Conservation (phyloP, 75 land plant species). For the Pinus taeda region DNA sequence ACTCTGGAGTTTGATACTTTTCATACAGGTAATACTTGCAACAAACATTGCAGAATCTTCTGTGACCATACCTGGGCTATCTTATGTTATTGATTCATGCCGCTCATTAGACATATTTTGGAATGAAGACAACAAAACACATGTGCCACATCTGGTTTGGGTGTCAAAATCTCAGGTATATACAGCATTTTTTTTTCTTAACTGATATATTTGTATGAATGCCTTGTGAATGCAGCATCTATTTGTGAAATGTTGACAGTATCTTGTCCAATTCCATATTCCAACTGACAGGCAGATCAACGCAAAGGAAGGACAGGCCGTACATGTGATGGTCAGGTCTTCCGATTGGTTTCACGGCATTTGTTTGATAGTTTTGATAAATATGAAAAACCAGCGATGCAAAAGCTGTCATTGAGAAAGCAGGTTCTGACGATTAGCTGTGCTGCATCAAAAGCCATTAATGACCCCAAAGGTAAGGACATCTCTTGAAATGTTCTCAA, state of each 20-base stretch:
- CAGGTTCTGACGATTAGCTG: constrained; percentile 80
- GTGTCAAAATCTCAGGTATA: constrained; percentile 24
- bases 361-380: constrained; percentile 48
- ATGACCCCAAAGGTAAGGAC: constrained; percentile 74
- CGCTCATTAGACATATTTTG: constrained; percentile 53
- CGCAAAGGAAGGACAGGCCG: constrained; percentile 90
- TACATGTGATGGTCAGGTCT: constrained; percentile 85
- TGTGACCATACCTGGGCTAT: constrained; percentile 81
- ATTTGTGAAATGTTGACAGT: background rate
- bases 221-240: background rate
- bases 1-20: background rate
- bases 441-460: constrained; percentile 71
- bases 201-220: background rate
- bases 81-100: constrained; percentile 83
- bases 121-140: too few relatives aligned
- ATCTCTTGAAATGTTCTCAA: background rate
- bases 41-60: constrained; percentile 96
- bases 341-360: constrained; percentile 57
- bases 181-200: background rate
- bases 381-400: constrained; percentile 65
- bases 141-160: too few relatives aligned
- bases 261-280: background rate
- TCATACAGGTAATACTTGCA: constrained; percentile 71
- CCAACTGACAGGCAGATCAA: constrained; percentile 67
- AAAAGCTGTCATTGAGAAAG: constrained; percentile 67